A percentile compares a stretch with the other conserved stretches of the same genome.
These are phyloP conservation scores for Lentinula detonsa DNA, from an alignment of 768 basidiomycete species.

Conservation along the genomic window DNA sequence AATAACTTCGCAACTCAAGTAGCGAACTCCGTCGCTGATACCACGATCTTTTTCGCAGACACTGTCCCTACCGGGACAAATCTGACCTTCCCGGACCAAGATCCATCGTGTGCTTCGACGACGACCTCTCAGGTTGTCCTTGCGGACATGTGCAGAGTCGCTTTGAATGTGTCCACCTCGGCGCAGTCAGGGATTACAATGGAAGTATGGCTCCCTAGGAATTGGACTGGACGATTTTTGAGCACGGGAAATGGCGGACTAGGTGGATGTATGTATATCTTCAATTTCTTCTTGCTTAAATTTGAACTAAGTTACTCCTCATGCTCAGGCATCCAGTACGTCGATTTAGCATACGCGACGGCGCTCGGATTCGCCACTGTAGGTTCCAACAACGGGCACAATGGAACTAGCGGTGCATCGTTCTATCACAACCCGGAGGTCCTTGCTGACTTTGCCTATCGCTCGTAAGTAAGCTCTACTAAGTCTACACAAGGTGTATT, in stretches of 20 bases:
- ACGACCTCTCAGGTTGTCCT: background rate
- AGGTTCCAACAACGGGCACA: slow-evolving; percentile 14
- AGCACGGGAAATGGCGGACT: slow-evolving; percentile 9
- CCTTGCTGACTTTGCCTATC: slow-evolving; percentile 14
- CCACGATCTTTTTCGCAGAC: background rate
- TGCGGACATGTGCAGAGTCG: slow-evolving; percentile 8
- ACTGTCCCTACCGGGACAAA: background rate
- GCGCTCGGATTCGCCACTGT: slow-evolving; percentile 12
- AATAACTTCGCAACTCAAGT: background rate
- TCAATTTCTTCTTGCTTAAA: too few species aligned
- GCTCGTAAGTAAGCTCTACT: background rate
- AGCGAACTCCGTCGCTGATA: background rate
- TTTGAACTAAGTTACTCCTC: background rate
- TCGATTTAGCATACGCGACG: slow-evolving; percentile 8
- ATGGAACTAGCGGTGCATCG: slow-evolving; percentile 10
- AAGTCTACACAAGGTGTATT: background rate
- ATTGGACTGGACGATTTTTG: slow-evolving; percentile 9
- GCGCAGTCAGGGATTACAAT: slow-evolving; percentile 3
- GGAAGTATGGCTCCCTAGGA: slow-evolving; percentile 11
- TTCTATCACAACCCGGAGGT: slow-evolving; percentile 15
- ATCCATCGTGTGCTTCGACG: background rate
- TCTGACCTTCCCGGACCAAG: background rate
- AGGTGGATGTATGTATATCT: slow-evolving; percentile 10
- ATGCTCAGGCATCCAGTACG: slow-evolving; percentile 13
- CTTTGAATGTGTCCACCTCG: slow-evolving; percentile 9